Evolutionary conservation across 1,139 yeast species (phyloP).

Genomic region (Magnusiomyces starmeri): DNA sequence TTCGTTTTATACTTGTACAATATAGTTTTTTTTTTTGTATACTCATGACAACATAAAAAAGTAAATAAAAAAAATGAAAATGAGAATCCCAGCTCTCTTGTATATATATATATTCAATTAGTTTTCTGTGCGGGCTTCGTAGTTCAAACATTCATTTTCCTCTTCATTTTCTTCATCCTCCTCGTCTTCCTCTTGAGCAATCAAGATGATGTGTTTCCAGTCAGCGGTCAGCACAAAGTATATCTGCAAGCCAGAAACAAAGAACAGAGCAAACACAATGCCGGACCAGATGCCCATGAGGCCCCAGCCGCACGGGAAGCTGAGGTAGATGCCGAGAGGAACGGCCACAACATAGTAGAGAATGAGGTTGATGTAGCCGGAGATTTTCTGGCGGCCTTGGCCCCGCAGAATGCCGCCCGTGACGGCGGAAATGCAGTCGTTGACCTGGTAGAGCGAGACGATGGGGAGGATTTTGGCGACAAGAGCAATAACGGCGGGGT

Average conservation of each 20-base stretch:
- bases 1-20: too few species aligned
- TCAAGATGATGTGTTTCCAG: constrained; percentile 14
- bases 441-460: constrained; percentile 63
- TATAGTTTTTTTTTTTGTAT: too few species aligned
- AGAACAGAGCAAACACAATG: constrained; percentile 47
- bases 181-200: constrained; percentile 12
- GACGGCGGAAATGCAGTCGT: constrained; percentile 77
- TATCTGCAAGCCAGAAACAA: constrained; percentile 14
- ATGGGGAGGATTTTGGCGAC: constrained; percentile 55
- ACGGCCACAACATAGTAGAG: constrained; percentile 64
- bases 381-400: constrained; percentile 75
- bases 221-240: constrained; percentile 11
- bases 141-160: neutral
- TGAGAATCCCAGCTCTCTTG: too few species aligned
- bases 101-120: too few species aligned
- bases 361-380: constrained; percentile 67
- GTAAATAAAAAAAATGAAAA: too few species aligned
- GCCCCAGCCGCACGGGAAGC: constrained; percentile 46
- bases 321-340: constrained; percentile 62
- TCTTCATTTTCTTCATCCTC: neutral
- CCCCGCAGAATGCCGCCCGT: constrained; percentile 81
- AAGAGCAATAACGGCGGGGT: constrained; percentile 48
- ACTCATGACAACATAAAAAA: too few species aligned
- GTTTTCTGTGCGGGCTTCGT: too few species aligned
- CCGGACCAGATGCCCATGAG: constrained; percentile 77